Conservation (phyloP, 1,284 basidiomycete species). For the Trametes hirsuta region DNA sequence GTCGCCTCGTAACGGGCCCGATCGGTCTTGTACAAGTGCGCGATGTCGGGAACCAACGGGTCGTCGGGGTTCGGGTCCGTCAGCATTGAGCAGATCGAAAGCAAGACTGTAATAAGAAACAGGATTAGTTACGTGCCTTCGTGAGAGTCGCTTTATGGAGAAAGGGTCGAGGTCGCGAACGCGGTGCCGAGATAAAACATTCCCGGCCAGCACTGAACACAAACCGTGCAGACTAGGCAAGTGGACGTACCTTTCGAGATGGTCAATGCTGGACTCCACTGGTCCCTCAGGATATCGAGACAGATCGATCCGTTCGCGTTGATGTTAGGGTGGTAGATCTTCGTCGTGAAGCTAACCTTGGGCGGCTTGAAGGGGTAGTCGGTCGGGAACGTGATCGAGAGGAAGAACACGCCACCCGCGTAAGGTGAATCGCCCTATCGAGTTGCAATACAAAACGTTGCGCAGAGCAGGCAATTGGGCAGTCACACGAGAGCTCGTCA, state of each 20-base stretch:
- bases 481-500: constrained; percentile 25
- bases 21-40: constrained; percentile 96
- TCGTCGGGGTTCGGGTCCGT: constrained; percentile 98
- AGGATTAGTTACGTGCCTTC: neutral
- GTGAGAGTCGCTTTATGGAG: neutral
- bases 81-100: constrained; percentile 96
- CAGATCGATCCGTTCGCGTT: constrained; percentile 99
- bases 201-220: neutral
- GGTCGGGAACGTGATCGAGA: constrained; percentile 90
- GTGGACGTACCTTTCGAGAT: constrained; percentile 88
- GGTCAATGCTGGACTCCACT: constrained; percentile 98
- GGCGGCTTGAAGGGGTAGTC: constrained; percentile 99
- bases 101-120: constrained; percentile 60
- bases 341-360: constrained; percentile 99
- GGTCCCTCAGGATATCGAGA: constrained; percentile 95
- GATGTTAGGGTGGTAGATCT: constrained; percentile 98
- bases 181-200: no score
- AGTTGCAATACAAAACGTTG: neutral
- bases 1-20: constrained; percentile 92
- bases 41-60: constrained; percentile 81
- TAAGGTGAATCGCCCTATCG: constrained; percentile 90
- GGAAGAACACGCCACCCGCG: constrained; percentile 96
- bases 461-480: neutral
- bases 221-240: neutral
- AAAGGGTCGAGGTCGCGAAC: no score